Evolutionary conservation across 352 stramenopile genomes (phyloP).

Genomic region (Globisporangium megalacanthum): DNA sequence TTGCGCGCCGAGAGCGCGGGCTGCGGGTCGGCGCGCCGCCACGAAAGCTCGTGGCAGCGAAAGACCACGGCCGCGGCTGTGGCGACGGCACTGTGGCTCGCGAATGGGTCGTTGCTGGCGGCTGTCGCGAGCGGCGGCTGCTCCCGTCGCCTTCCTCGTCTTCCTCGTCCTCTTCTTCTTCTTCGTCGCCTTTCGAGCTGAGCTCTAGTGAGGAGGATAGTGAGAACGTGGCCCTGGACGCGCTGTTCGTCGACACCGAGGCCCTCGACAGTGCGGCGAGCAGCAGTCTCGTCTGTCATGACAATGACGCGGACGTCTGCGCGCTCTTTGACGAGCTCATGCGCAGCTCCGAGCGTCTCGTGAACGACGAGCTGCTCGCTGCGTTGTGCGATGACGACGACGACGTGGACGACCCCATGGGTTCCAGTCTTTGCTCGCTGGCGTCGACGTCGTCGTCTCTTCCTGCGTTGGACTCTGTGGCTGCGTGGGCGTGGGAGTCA

Average conservation of each 20-base stretch:
- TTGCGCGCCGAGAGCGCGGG: neutral
- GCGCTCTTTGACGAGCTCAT: neutral
- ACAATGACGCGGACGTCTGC: neutral
- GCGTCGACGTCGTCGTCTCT: neutral
- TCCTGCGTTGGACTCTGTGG: neutral
- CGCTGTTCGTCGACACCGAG: neutral
- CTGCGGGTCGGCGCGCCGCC: neutral
- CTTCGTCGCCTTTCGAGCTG: neutral
- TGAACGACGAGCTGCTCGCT: neutral
- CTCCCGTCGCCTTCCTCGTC: neutral
- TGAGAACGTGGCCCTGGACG: neutral
- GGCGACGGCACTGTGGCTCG: neutral
- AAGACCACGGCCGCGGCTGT: neutral
- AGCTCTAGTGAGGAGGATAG: neutral
- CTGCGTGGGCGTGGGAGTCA: too few species aligned
- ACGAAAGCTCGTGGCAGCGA: neutral
- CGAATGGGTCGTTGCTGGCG: neutral
- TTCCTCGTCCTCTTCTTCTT: neutral
- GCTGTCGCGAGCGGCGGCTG: neutral
- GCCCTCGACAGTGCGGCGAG: neutral
- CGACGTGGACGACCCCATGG: too few species aligned
- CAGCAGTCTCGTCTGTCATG: neutral
- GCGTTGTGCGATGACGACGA: neutral
- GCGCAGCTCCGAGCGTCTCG: neutral
- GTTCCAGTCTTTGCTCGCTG: too few species aligned